phyloP scores from a whole-genome alignment of 2,329 filamentous ascomycete species.

The Aspergillus sp. region DNA sequence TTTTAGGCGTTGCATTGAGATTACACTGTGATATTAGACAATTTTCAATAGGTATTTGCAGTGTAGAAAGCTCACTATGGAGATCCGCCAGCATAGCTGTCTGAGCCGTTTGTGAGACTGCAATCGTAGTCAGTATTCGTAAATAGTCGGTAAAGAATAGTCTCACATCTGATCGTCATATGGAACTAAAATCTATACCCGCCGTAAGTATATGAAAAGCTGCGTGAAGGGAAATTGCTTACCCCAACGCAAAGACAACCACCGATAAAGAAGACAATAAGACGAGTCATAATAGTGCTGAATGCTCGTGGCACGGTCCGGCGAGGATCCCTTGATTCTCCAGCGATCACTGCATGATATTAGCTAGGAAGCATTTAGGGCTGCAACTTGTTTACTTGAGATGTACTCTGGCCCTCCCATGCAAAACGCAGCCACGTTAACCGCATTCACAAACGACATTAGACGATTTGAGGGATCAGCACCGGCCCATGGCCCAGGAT shows the following conservation, averaged over 20 bases:
- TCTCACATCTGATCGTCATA: not conserved
- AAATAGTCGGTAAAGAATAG: not conserved
- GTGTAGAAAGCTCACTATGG: not conserved
- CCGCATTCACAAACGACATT: constrained; percentile 2
- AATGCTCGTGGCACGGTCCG: not conserved
- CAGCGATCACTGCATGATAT: not conserved
- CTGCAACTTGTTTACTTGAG: not conserved
- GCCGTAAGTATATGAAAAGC: not conserved
- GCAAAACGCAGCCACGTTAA: constrained; percentile 1
- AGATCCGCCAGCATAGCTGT: constrained; percentile 1
- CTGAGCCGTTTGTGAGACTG: constrained; percentile 1
- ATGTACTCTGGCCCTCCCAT: constrained; percentile 8
- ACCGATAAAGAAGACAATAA: constrained; percentile 3
- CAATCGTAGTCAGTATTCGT: not conserved
- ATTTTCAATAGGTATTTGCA: not conserved
- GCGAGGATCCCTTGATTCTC: not conserved
- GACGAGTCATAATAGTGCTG: constrained; percentile 1
- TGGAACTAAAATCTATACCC: constrained; percentile 1
- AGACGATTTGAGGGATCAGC: not conserved
- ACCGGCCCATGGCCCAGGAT: not conserved
- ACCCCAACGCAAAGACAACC: constrained; percentile 1
- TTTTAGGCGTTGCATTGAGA: constrained; percentile 3
- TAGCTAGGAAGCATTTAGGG: not conserved
- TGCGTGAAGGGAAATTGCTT: not conserved
- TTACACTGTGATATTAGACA: not conserved